Conservation (phyloP, 352 stramenopile species). For the Elongisporangium undulatum region DNA sequence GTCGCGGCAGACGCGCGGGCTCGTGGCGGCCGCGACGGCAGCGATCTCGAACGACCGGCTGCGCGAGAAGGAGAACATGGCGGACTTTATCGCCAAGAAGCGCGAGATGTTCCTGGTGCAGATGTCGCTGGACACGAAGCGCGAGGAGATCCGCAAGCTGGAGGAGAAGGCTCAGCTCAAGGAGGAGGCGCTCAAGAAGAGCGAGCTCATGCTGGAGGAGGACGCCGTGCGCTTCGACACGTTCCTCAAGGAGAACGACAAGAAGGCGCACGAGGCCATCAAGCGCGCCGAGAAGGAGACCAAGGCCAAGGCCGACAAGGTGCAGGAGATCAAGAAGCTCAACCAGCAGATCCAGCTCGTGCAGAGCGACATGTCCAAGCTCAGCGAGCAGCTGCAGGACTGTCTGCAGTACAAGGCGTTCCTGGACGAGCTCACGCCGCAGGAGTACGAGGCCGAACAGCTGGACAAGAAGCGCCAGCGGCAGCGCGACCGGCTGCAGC, state of each 20-base stretch:
- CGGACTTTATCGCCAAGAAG: conserved; percentile 96
- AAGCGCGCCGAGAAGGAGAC: conserved; percentile 93
- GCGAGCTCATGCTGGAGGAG: conserved; percentile 94
- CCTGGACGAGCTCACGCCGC: conserved; percentile 88
- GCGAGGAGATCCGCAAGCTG: conserved; percentile 95
- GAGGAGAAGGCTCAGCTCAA: conserved; percentile 95
- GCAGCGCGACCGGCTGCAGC: conserved; percentile 55
- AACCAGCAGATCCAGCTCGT: conserved; percentile 95
- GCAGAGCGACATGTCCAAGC: conserved; percentile 93
- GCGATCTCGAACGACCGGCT: conserved; percentile 83
- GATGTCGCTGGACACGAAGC: conserved; percentile 95
- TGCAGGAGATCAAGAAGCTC: conserved; percentile 94
- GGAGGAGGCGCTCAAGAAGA: conserved; percentile 94
- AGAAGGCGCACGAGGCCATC: conserved; percentile 95
- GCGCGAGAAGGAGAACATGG: conserved; percentile 94
- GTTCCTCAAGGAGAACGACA: conserved; percentile 97
- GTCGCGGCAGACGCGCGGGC: conserved; percentile 66
- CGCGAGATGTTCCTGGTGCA: conserved; percentile 96
- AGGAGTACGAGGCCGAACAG: conserved; percentile 85
- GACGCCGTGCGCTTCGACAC: conserved; percentile 95
- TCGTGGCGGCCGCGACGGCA: conserved; percentile 74
- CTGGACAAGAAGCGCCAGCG: conserved; percentile 61
- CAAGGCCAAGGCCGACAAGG: conserved; percentile 92
- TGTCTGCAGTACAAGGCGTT: conserved; percentile 94
- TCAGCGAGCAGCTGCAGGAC: conserved; percentile 92